Evolutionary conservation across 176 grass and related monocot species (phyloP), one percentile per base, ranked within the genome.

Genomic region (Thalia dealbata): DNA sequence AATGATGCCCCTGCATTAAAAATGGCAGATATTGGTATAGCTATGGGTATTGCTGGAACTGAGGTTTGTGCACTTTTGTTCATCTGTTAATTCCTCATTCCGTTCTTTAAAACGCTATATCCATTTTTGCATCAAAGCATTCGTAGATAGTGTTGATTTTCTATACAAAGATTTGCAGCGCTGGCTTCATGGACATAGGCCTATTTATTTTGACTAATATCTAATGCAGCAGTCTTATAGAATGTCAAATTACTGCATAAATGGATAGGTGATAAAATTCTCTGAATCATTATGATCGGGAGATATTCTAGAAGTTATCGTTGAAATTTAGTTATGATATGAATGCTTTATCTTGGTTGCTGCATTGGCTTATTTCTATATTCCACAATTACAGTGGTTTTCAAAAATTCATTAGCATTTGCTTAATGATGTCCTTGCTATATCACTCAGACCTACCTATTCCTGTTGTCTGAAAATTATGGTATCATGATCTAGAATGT

Each of bases 31-130:
- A 99, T 99, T 67, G 95, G 95, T 73, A 73, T 99, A 61, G 95
- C 95, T 19, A 99, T 99, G 95, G 95, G 95, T 19, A 99, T 99
- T 81, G 92, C 95, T 26, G 95, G 95, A 42, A 99, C 95, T 38
- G 90, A 99, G 90, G 95, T 91, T 77, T 22, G 1, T 50, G 19
- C 14, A 26, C 2, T 68, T 44, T 38, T 44, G 9, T 8, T 26
- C n/a, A 22, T 27, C 7, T n/a, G 16, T 23, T 68, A 6, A 13
- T 19, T 22, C 19, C 3, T 68, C 19, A 18, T 30, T 35, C 30
- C 35, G 62, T 65, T 32, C 7, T 32, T 18, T 28, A 32, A 8
- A 6, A 18, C 0, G 28, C 6, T 16, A 58, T n/a, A n/a, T 48
- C 45, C 45, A 48, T 38, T 38, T 38, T 38, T 38, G 18, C 54